phyloP scores from a whole-genome alignment of 257 asterid genomes.

The Oldenlandia corymbosa region DNA sequence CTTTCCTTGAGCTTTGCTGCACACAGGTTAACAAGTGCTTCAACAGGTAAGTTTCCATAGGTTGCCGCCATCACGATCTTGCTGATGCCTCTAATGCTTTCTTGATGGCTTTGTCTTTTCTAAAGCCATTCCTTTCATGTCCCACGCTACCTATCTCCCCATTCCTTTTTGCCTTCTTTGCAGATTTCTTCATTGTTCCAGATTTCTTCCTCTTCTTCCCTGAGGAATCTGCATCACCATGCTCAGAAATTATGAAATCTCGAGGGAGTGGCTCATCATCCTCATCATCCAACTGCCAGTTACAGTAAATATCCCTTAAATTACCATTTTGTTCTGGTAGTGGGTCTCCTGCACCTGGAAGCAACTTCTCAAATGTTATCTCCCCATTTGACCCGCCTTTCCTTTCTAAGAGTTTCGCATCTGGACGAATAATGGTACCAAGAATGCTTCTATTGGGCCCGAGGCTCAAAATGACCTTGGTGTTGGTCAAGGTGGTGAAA shows the following conservation, averaged over 20 bases:
- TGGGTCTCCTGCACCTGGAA: conserved; percentile 55
- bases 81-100: conserved; percentile 19
- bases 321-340: conserved; percentile 31
- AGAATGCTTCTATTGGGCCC: conserved; percentile 75
- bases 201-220: conserved; percentile 53
- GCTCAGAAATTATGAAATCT: conserved; percentile 25
- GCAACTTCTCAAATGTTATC: conserved; percentile 37
- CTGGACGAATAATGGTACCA: conserved; percentile 79
- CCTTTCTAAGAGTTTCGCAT: conserved; percentile 66
- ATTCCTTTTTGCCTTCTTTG: conserved; percentile 34
- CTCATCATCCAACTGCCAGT: conserved; percentile 59
- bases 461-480: conserved; percentile 47
- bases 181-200: conserved; percentile 29
- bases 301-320: conserved; percentile 55
- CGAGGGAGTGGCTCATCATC: conserved; percentile 78
- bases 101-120: conserved; percentile 33
- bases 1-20: neutral
- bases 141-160: conserved; percentile 10
- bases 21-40: neutral
- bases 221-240: conserved; percentile 28
- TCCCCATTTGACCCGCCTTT: conserved; percentile 71
- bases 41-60: neutral
- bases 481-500: conserved; percentile 54
- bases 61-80: neutral
- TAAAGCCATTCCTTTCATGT: conserved; percentile 23